A percentile compares a stretch with the other conserved stretches of the same genome.
phyloP scores from a whole-genome alignment of 2,329 filamentous ascomycete genomes.

The Zymoseptoria brevis region DNA sequence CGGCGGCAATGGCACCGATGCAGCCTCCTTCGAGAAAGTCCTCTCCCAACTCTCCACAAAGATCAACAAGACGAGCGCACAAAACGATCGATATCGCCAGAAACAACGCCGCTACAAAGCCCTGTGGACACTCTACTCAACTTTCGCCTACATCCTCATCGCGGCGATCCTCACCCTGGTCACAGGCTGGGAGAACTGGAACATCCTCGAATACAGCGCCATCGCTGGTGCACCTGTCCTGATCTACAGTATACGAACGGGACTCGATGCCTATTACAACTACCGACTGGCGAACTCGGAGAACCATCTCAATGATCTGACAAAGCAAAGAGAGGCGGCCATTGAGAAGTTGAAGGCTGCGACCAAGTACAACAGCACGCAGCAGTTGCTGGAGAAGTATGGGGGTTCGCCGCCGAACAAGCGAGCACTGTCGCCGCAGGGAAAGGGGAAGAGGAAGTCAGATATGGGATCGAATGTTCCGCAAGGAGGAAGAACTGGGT shows the following conservation, averaged over 20 bases:
- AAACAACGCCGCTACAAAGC: constrained; percentile 71
- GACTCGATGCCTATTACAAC: constrained; percentile 64
- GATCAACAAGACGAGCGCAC: constrained; percentile 65
- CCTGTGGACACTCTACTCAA: constrained; percentile 82
- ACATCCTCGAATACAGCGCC: constrained; percentile 66
- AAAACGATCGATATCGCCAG: constrained; percentile 65
- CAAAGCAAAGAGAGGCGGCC: constrained; percentile 72
- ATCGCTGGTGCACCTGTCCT: constrained; percentile 62
- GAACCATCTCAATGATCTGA: constrained; percentile 61
- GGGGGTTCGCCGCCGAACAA: constrained; percentile 52
- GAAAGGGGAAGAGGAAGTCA: constrained; percentile 25
- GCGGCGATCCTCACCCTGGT: constrained; percentile 74
- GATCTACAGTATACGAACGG: constrained; percentile 68
- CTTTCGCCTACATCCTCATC: constrained; percentile 83
- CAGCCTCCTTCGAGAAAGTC: constrained; percentile 87
- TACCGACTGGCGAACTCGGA: constrained; percentile 68
- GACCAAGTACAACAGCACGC: constrained; percentile 92
- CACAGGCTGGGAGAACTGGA: constrained; percentile 74
- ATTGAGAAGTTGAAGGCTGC: constrained; percentile 92
- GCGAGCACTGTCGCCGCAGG: constrained; percentile 30
- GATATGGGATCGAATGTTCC: constrained; percentile 10
- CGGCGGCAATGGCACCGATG: constrained; percentile 74
- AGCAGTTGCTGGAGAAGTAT: constrained; percentile 90
- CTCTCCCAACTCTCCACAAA: constrained; percentile 74
- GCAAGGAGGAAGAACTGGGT: constrained; percentile 44